Evolutionary conservation across 495 filamentous ascomycete genomes (phyloP), one percentile per base, ranked within the genome.

Genomic region (Daldinia vernicosa): DNA sequence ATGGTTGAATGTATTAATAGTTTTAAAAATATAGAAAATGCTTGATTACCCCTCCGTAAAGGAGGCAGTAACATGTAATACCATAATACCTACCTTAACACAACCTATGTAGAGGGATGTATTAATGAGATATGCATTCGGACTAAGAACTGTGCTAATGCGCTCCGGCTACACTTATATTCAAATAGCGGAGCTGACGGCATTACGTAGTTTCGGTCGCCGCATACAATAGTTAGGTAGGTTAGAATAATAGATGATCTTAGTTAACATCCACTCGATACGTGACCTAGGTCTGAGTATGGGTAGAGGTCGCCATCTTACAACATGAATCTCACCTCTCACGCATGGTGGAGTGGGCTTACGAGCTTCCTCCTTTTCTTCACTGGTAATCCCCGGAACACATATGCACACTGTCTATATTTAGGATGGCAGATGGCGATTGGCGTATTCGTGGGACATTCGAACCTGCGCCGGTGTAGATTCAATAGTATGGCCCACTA

Each of bases 291-390:
- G 33, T 35, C 15, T 40, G 17, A n/a, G 39, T 7, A 40, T 40
- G 11, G 33, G 11, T 19, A 55, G 67, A 70, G 60, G 63, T 60
- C 60, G 53, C 67, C 19, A 64, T 58, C 60, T 55, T 30, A 67
- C 45, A 40, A 60, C 55, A 58, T 60, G 63, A 60, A 55, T 64
- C 53, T 69, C 40, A 60, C 60, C 47, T 51, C 51, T 54, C 14
- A 54, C 51, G 26, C 51, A 54, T 55, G 7, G 27, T 33, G 30
- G 30, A 55, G 40, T 17, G 24, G 27, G 37, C 35, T 26, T n/a
- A 50, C 6, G 51, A 64, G 51, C 24, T 9, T 24, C 26, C n/a
- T 47, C 55, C 30, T n/a, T 52, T 62, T 62, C 50, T 55, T 66
- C 30, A 55, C 30, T 22, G 5, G 3, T 4, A 28, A 53, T 55